Conservation (phyloP, 805 yeast genomes). For the Ogataea methanolica region DNA sequence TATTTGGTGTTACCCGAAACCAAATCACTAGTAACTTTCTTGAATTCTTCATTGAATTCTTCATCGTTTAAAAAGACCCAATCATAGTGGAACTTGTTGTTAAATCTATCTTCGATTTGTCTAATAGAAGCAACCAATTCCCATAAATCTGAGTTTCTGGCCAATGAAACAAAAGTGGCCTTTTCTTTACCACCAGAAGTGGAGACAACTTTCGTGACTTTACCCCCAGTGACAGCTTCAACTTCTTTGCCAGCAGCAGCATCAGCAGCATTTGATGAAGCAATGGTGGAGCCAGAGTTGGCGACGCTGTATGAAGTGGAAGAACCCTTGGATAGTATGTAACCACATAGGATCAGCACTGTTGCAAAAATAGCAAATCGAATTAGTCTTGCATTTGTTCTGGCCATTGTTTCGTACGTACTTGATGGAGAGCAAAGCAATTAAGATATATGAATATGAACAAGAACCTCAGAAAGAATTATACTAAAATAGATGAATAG, state of each 20-base stretch:
- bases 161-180: conserved; percentile 79
- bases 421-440: too few relatives aligned
- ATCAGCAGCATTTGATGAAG: conserved; percentile 3
- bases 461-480: too few relatives aligned
- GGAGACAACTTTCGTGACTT: conserved; percentile 3
- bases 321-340: conserved; percentile 44
- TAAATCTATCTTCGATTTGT: conserved; percentile 86
- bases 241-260: conserved; percentile 7
- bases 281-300: background rate
- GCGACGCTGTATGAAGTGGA: conserved; percentile 25
- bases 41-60: conserved; percentile 78
- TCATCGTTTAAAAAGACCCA: conserved; percentile 95
- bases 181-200: conserved; percentile 39
- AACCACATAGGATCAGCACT: conserved; percentile 42
- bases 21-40: conserved; percentile 56
- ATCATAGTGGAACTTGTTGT: conserved; percentile 74
- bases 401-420: conserved; percentile 28
- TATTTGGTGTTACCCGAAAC: conserved; percentile 75
- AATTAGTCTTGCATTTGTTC: conserved; percentile 44
- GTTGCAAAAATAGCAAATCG: conserved; percentile 45
- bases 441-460: too few relatives aligned
- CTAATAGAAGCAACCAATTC: conserved; percentile 61
- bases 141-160: conserved; percentile 69
- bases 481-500: too few relatives aligned
- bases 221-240: background rate